These are phyloP conservation scores for Acacia melanoxylon DNA, from an alignment of 306 rosid species.

Conservation along the genomic window DNA sequence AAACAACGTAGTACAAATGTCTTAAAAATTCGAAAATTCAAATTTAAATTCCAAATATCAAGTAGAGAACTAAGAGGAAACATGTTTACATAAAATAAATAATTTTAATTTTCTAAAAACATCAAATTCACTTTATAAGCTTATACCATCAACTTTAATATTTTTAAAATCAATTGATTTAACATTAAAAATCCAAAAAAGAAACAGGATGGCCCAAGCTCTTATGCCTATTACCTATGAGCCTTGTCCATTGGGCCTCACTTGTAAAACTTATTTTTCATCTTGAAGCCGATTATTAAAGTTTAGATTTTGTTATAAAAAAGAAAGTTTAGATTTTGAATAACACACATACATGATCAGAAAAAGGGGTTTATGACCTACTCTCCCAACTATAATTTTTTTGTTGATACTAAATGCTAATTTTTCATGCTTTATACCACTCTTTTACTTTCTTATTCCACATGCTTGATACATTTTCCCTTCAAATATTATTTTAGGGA, in stretches of 20 bases:
- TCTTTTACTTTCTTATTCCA: background rate
- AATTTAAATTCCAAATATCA: no score
- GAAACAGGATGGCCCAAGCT: no score
- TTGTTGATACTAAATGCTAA: background rate
- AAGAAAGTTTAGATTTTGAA: no score
- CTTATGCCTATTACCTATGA: no score
- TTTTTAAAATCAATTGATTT: background rate
- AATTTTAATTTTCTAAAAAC: background rate
- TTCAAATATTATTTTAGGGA: slow-evolving; percentile 47
- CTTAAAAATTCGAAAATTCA: background rate
- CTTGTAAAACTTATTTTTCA: background rate
- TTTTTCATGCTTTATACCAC: background rate
- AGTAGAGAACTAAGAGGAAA: background rate
- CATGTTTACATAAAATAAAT: background rate
- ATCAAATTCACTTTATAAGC: background rate
- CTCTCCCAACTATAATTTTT: background rate
- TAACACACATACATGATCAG: no score
- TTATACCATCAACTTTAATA: background rate
- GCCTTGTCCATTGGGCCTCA: no score
- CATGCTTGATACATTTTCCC: slow-evolving; percentile 19
- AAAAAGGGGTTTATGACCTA: no score
- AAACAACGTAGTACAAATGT: background rate
- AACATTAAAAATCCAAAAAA: no score
- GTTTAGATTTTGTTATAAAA: no score
- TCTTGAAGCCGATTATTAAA: background rate